Evolutionary conservation across 2,329 filamentous ascomycete genomes (phyloP).

Genomic region (Diplodia intermedia): DNA sequence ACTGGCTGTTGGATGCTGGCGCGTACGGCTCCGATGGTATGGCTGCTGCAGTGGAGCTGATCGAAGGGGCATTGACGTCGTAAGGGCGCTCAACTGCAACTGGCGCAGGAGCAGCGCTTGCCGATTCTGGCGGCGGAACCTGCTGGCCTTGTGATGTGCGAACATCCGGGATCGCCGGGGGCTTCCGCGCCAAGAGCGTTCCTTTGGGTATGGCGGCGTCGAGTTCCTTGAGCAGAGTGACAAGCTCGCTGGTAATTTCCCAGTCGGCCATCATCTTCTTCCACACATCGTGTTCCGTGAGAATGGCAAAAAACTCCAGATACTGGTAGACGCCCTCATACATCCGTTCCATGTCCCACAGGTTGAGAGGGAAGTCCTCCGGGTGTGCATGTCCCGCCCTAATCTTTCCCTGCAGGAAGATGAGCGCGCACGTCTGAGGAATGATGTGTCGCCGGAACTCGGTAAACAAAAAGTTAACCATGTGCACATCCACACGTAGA

Average conservation of each 20-base stretch:
- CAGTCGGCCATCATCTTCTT: constrained; percentile 87
- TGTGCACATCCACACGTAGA: constrained; percentile 63
- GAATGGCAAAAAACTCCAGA: constrained; percentile 88
- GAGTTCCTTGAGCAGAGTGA: constrained; percentile 84
- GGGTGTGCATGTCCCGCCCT: constrained; percentile 76
- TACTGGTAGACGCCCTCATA: constrained; percentile 95
- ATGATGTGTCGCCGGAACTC: constrained; percentile 93
- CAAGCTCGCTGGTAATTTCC: constrained; percentile 87
- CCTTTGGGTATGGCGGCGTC: constrained; percentile 84
- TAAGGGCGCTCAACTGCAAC: constrained; percentile 71
- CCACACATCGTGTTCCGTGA: constrained; percentile 84
- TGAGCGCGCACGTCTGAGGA: constrained; percentile 91
- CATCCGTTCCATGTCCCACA: constrained; percentile 97
- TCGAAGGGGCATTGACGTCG: constrained; percentile 55
- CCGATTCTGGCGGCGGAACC: constrained; percentile 40
- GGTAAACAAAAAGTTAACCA: constrained; percentile 88
- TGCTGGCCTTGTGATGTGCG: constrained; percentile 44
- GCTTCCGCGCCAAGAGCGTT: constrained; percentile 56
- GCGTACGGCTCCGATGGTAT: constrained; percentile 54
- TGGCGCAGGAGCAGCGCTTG: constrained; percentile 41
- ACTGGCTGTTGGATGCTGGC: constrained; percentile 53
- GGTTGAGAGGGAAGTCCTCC: constrained; percentile 89
- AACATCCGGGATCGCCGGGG: constrained; percentile 57
- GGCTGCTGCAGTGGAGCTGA: constrained; percentile 27
- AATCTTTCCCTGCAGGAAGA: constrained; percentile 91